Base-by-base conservation (phyloP, 1,284 basidiomycete genomes). In the Ceratobasidium sp. region DNA sequence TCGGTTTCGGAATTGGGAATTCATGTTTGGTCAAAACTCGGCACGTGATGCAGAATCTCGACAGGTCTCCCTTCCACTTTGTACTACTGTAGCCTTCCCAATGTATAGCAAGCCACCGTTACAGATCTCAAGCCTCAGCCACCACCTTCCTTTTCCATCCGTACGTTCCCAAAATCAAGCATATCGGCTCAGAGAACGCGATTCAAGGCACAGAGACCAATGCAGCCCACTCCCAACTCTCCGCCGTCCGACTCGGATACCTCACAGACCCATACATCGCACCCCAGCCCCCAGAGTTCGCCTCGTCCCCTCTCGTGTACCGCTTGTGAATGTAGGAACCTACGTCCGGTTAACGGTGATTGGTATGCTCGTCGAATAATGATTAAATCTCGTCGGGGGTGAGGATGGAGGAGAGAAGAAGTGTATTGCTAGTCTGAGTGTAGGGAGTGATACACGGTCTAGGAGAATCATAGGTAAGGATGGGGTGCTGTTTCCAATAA, bases 261-360 rank as follows among this genome's bases (percentile, higher is more conserved):
- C 85, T 97, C 50, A 40, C 68, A 33, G 96, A 97, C 84, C 90
- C 92, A 3, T 95, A 89, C 84, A 88, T 93, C 78, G 83, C 86
- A 33, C 83, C 89, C 88, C 96, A 77, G 87, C 94, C 46, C 88
- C 91, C 33, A 88, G 91, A 15, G 87, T 91, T 7, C 89, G 90
- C 81, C 84, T 90, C 80, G 88, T 93, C 83, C 90, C 89, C 50
- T 82, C 88, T 15, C 88, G 93, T 0, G 90, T 95, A 1, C 97
- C 97, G 0, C 85, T 99, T 80, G 99, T 99, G 87, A 99, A 99
- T 83, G 89, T 98, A 64, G 97, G 97, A 9, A 99, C 97, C 0
- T 95, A 94, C 81, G 91, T 98, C 76, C 90, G 98, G 73, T 93
- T 94, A 0, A 88, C 89, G 65, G 92, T 91, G 1, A 91, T 99